Evolutionary conservation across 805 yeast species (phyloP).

Genomic region (Kuraishia borneana): DNA sequence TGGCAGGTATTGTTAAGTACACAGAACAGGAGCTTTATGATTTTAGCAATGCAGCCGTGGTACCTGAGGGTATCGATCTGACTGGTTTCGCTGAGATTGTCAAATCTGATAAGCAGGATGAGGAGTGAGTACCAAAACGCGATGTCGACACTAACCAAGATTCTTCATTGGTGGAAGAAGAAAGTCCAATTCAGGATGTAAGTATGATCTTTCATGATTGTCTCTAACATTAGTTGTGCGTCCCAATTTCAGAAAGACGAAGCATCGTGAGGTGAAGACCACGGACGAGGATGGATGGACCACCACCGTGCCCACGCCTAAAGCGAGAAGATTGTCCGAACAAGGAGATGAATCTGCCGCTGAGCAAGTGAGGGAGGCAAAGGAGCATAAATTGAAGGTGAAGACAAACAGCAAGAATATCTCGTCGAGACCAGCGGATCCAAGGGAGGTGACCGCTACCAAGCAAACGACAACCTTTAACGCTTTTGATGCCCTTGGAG

Average conservation of each 20-base stretch:
- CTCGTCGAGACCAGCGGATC: slow-evolving; percentile 62
- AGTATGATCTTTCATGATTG: slow-evolving; percentile 4
- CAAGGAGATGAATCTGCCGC: slow-evolving; percentile 36
- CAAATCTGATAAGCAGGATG: neutral
- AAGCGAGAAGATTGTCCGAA: slow-evolving; percentile 30
- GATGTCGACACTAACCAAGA: neutral
- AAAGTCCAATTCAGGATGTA: slow-evolving; percentile 3
- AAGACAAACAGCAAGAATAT: slow-evolving; percentile 68
- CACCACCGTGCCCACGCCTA: slow-evolving; percentile 44
- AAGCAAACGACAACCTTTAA: slow-evolving; percentile 58
- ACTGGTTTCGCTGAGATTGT: slow-evolving; percentile 54
- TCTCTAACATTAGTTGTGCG: slow-evolving; percentile 19
- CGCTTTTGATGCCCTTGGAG: slow-evolving; percentile 71
- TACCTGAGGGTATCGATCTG: slow-evolving; percentile 54
- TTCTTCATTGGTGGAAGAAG: slow-evolving; percentile 13
- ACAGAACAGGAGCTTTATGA: slow-evolving; percentile 61
- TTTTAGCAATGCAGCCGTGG: slow-evolving; percentile 42
- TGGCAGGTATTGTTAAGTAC: slow-evolving; percentile 35
- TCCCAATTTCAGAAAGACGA: slow-evolving; percentile 48
- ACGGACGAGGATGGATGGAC: slow-evolving; percentile 76
- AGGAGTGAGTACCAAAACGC: neutral
- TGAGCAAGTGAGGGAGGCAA: slow-evolving; percentile 31
- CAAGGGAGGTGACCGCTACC: slow-evolving; percentile 61
- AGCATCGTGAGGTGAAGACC: slow-evolving; percentile 32
- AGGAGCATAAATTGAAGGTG: slow-evolving; percentile 40